phyloP scores from a whole-genome alignment of 2,329 filamentous ascomycete genomes.

The Aspergillus latus region DNA sequence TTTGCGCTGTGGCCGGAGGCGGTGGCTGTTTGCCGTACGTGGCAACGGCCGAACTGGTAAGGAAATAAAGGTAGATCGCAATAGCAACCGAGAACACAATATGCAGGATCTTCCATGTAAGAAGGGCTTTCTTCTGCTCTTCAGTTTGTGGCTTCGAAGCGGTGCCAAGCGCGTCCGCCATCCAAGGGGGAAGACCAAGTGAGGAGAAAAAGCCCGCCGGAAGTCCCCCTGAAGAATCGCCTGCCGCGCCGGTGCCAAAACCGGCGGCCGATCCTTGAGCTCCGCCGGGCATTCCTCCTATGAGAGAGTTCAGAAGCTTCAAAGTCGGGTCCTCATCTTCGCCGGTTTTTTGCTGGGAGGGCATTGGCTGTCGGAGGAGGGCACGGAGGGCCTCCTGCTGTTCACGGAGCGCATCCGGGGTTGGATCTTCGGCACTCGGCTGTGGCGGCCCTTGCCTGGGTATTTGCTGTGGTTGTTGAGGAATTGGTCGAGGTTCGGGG shows the following conservation, averaged over 20 bases:
- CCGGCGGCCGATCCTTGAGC: constrained; percentile 1
- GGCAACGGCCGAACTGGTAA: constrained; percentile 38
- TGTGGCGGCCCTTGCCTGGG: constrained; percentile 5
- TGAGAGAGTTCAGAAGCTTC: constrained; percentile 38
- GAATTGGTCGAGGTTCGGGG: constrained; percentile 8
- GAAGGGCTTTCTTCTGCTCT: constrained; percentile 35
- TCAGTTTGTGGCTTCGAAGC: constrained; percentile 39
- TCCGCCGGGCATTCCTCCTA: constrained; percentile 35
- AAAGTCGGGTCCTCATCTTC: constrained; percentile 39
- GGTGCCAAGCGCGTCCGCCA: constrained; percentile 42
- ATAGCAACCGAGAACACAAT: constrained; percentile 58
- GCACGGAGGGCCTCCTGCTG: constrained; percentile 47
- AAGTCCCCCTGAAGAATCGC: background rate
- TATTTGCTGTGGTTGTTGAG: constrained; percentile 18
- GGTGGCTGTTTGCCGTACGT: constrained; percentile 43
- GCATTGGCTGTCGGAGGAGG: constrained; percentile 35
- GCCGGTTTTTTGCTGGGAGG: constrained; percentile 23
- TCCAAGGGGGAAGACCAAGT: constrained; percentile 44
- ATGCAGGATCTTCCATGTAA: constrained; percentile 59
- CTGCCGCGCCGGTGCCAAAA: background rate
- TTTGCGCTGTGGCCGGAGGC: constrained; percentile 46
- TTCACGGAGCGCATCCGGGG: constrained; percentile 36
- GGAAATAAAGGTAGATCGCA: constrained; percentile 52
- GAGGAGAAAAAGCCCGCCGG: constrained; percentile 38
- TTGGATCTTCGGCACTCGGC: constrained; percentile 23